These are phyloP conservation scores for Kazachstania kunashirensis DNA, from an alignment of 805 yeast species.

Conservation along the genomic window DNA sequence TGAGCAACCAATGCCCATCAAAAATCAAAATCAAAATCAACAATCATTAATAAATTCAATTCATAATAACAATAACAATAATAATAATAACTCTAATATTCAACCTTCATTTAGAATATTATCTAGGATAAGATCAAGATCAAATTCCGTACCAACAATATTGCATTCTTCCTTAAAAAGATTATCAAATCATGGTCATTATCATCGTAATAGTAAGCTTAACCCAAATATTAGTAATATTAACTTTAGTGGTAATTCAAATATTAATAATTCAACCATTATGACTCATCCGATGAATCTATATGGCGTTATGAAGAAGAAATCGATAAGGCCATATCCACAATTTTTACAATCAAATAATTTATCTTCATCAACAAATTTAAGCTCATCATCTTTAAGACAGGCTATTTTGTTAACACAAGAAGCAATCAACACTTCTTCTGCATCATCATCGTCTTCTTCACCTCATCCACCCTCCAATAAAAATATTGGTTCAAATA, in stretches of 20 bases:
- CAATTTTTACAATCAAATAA: conserved; percentile 3
- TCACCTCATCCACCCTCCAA: background rate
- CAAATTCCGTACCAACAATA: conserved; percentile 29
- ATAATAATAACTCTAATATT: background rate
- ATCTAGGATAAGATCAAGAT: conserved; percentile 19
- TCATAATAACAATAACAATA: background rate
- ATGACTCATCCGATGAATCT: conserved; percentile 6
- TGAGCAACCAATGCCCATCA: background rate
- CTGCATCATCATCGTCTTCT: background rate
- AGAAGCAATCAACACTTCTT: conserved; percentile 3
- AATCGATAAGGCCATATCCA: conserved; percentile 4
- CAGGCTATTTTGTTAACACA: conserved; percentile 7
- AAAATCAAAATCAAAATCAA: background rate
- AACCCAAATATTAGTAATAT: conserved; percentile 4
- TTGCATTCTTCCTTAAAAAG: conserved; percentile 27
- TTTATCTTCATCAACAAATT: conserved; percentile 2
- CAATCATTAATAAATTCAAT: background rate
- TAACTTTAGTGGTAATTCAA: conserved; percentile 2
- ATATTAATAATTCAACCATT: conserved; percentile 1
- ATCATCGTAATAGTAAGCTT: conserved; percentile 1
- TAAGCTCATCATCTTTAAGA: conserved; percentile 5
- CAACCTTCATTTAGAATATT: conserved; percentile 4
- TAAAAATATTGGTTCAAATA: background rate
- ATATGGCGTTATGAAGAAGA: conserved; percentile 10
- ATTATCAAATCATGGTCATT: conserved; percentile 8